These are phyloP conservation scores for Chamaenerion angustifolium DNA, from an alignment of 345 rosid species.

Conservation along the genomic window DNA sequence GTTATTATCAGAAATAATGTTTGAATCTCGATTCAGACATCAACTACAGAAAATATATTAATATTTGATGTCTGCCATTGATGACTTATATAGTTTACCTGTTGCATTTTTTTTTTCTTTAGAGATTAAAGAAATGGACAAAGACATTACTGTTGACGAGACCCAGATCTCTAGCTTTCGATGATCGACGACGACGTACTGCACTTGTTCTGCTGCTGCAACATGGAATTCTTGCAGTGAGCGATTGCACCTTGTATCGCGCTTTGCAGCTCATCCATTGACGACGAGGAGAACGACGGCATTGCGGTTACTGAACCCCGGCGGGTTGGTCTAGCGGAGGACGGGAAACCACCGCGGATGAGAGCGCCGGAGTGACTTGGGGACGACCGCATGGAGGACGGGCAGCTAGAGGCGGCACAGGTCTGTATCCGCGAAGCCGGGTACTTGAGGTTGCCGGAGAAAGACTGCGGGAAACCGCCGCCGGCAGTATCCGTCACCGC, in stretches of 20 bases:
- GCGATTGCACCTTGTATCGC: constrained; percentile 84
- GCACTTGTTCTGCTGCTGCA: constrained; percentile 4
- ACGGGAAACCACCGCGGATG: constrained; percentile 21
- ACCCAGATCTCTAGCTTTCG: neutral
- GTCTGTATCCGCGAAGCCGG: constrained; percentile 24
- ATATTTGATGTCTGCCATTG: too few species aligned
- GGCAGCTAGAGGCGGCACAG: constrained; percentile 45
- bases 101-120: too few species aligned
- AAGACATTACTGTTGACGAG: neutral
- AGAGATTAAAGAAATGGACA: neutral
- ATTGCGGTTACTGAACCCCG: neutral
- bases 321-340: constrained; percentile 4
- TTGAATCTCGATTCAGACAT: too few species aligned
- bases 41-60: too few species aligned
- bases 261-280: constrained; percentile 84
- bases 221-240: constrained; percentile 14
- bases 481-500: constrained; percentile 17
- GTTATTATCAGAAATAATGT: too few species aligned
- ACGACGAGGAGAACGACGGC: constrained; percentile 24
- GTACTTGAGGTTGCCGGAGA: constrained; percentile 76
- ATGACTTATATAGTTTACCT: too few species aligned
- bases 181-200: neutral
- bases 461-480: constrained; percentile 39
- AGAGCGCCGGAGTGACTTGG: constrained; percentile 88
- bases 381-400: constrained; percentile 79